Percentiles rank a stretch among this genome's conserved stretches.
Conservation (phyloP, 768 basidiomycete species). For the Sporobolomyces phaffii region DNA sequence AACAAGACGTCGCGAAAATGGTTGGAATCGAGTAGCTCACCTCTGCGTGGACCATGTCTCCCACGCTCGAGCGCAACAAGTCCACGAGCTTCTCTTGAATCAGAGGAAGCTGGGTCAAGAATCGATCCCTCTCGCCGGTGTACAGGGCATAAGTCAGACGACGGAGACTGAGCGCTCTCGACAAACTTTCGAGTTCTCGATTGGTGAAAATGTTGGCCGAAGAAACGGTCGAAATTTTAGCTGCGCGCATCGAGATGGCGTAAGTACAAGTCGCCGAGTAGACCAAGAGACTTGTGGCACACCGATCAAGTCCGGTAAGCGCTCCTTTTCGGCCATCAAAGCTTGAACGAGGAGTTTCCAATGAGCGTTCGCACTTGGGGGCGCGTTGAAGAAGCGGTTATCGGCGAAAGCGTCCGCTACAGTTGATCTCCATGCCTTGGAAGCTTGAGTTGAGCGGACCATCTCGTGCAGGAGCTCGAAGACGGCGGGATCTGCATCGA, state of each 20-base stretch:
- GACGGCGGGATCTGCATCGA: slow-evolving; percentile 67
- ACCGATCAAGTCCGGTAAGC: slow-evolving; percentile 79
- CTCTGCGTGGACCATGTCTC: slow-evolving; percentile 83
- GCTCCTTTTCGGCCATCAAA: slow-evolving; percentile 80
- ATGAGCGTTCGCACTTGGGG: slow-evolving; percentile 53
- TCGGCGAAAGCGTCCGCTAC: slow-evolving; percentile 79
- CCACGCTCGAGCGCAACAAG: slow-evolving; percentile 65
- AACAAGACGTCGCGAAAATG: background rate
- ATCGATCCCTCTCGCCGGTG: slow-evolving; percentile 82
- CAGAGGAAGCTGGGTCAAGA: slow-evolving; percentile 76
- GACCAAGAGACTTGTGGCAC: slow-evolving; percentile 41
- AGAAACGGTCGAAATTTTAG: slow-evolving; percentile 64
- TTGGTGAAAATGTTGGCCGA: slow-evolving; percentile 96
- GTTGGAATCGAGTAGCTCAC: slow-evolving; percentile 53
- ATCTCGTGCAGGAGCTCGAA: slow-evolving; percentile 70
- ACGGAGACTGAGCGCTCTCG: slow-evolving; percentile 77
- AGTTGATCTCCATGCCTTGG: slow-evolving; percentile 77
- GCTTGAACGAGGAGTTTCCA: slow-evolving; percentile 77
- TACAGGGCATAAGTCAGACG: slow-evolving; percentile 81
- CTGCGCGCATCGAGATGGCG: too few species aligned
- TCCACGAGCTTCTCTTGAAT: slow-evolving; percentile 98
- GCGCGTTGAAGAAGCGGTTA: slow-evolving; percentile 74
- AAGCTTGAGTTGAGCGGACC: slow-evolving; percentile 60
- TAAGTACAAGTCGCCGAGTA: too few species aligned
- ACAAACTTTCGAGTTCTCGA: slow-evolving; percentile 83